phyloP scores from a whole-genome alignment of 495 filamentous ascomycete species.

The Penicillium flavigenum region DNA sequence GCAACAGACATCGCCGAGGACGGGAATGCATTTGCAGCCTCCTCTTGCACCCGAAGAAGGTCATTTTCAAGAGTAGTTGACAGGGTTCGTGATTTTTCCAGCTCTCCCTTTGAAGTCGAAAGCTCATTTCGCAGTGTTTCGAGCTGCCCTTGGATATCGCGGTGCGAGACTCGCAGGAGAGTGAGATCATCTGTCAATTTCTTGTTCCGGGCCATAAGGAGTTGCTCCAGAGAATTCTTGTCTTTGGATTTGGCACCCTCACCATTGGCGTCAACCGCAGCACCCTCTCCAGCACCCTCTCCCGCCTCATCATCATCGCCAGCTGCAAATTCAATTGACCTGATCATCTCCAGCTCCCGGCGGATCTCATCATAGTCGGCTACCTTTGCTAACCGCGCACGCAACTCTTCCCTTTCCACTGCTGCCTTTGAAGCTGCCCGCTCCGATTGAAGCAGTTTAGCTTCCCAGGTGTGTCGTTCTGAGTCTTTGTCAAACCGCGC shows the following conservation, averaged over 20 bases:
- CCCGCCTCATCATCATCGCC: constrained; percentile 80
- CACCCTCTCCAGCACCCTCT: constrained; percentile 31
- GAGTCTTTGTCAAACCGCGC: constrained; percentile 77
- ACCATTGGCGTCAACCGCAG: constrained; percentile 47
- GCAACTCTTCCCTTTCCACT: constrained; percentile 74
- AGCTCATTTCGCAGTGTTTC: constrained; percentile 80
- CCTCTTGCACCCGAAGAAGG: constrained; percentile 80
- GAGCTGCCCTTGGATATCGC: constrained; percentile 80
- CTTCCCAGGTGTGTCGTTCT: constrained; percentile 69
- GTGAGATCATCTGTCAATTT: constrained; percentile 93
- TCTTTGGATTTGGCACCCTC: constrained; percentile 58
- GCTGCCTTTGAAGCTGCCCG: constrained; percentile 48
- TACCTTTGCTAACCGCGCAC: constrained; percentile 80
- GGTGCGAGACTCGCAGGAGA: constrained; percentile 87
- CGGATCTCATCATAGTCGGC: constrained; percentile 95
- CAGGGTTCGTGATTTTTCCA: constrained; percentile 80
- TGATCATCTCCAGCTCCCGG: constrained; percentile 91
- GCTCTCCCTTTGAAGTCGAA: constrained; percentile 76
- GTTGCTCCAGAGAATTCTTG: constrained; percentile 79
- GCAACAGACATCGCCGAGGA: constrained; percentile 87
- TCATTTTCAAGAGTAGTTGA: constrained; percentile 92
- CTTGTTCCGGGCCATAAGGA: constrained; percentile 90
- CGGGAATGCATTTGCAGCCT: constrained; percentile 77
- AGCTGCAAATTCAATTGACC: constrained; percentile 87
- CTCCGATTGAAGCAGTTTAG: constrained; percentile 56